These are phyloP conservation scores for Aspergillus heteromorphus DNA, from an alignment of 495 filamentous ascomycete genomes.

Conservation along the genomic window DNA sequence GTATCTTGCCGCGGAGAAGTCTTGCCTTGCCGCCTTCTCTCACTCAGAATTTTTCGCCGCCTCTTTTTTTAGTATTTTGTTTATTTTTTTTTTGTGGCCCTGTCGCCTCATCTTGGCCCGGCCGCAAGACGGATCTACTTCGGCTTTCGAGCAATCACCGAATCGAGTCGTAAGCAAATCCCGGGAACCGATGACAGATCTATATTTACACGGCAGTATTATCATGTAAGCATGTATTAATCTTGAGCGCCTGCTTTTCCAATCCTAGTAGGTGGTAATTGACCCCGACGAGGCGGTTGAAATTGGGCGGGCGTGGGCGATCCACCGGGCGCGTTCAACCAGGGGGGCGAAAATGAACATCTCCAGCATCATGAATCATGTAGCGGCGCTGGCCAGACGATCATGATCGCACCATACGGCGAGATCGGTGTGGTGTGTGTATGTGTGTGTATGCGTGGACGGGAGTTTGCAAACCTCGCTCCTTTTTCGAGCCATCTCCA, in stretches of 20 bases:
- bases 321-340: not conserved
- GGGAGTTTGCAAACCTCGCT: not conserved
- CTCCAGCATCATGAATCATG: not conserved
- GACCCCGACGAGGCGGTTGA: not conserved
- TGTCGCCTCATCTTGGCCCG: not conserved
- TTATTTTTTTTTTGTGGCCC: not conserved
- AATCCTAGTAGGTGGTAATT: no score
- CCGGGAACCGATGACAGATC: conserved; percentile 1
- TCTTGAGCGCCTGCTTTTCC: not conserved
- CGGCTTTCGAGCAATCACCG: not conserved
- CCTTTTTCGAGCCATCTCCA: not conserved
- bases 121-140: conserved; percentile 1
- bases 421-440: not conserved
- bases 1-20: not conserved
- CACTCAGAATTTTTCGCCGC: not conserved
- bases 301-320: no score
- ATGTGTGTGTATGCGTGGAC: no score
- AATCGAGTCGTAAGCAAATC: not conserved
- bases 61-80: not conserved
- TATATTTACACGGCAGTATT: not conserved
- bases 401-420: not conserved
- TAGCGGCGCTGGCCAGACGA: not conserved
- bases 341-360: not conserved
- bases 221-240: not conserved
- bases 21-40: not conserved